Evolutionary conservation across 2,329 filamentous ascomycete species (phyloP).

Genomic region (Microascus cirrosus): DNA sequence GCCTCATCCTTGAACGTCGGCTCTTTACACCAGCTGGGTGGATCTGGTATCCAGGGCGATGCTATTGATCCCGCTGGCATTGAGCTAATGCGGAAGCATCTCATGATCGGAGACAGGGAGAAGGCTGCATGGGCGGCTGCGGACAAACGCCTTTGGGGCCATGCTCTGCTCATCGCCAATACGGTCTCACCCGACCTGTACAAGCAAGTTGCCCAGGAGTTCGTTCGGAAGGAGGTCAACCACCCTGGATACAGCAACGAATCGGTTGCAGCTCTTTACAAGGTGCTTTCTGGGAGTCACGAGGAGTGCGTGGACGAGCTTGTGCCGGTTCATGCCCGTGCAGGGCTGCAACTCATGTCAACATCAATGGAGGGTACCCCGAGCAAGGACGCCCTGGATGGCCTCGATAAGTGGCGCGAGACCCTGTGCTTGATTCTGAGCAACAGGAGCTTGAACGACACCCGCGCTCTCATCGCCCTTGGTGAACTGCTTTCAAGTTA

Average conservation of each 20-base stretch:
- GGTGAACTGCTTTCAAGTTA: constrained; percentile 78
- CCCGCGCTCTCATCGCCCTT: constrained; percentile 64
- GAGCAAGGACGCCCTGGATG: constrained; percentile 65
- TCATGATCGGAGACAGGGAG: constrained; percentile 75
- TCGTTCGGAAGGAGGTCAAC: constrained; percentile 90
- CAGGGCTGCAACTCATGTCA: constrained; percentile 83
- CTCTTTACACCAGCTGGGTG: not conserved
- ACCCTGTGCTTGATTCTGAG: constrained; percentile 76
- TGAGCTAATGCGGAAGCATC: constrained; percentile 58
- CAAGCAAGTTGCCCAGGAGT: constrained; percentile 90
- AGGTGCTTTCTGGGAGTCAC: constrained; percentile 84
- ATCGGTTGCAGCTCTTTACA: constrained; percentile 82
- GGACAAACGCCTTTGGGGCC: constrained; percentile 90
- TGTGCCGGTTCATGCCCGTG: constrained; percentile 82
- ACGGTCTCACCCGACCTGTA: constrained; percentile 72
- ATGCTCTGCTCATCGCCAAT: constrained; percentile 81
- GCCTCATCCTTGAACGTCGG: not conserved
- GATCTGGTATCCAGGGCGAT: constrained; percentile 41
- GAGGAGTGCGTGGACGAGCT: constrained; percentile 95
- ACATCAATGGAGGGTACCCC: constrained; percentile 47
- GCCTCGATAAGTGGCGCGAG: constrained; percentile 88
- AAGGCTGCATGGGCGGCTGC: constrained; percentile 89
- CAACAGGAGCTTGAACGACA: constrained; percentile 76
- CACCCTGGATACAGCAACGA: constrained; percentile 69
- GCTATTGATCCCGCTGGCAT: constrained; percentile 58